phyloP scores from a whole-genome alignment of 2,329 filamentous ascomycete species.

The Sporothrix humicola region DNA sequence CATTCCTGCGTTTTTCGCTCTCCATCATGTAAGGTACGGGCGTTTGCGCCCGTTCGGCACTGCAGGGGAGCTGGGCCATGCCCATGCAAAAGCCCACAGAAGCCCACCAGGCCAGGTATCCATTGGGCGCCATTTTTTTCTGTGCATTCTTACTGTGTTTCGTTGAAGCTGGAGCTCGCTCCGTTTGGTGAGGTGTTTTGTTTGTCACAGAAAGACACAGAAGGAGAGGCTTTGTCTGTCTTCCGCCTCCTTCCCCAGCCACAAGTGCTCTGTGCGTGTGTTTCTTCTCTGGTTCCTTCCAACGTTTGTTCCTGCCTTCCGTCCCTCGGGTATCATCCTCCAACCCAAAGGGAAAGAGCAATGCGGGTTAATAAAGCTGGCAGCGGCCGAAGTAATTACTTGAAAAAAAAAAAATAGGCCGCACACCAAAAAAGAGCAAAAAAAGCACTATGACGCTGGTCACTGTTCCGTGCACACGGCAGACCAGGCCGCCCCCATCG shows the following conservation, averaged over 20 bases:
- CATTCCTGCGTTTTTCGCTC: neutral
- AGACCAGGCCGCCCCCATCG: conserved; percentile 11
- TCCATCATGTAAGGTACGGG: conserved; percentile 25
- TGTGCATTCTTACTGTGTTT: neutral
- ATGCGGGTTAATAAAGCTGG: neutral
- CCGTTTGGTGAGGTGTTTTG: neutral
- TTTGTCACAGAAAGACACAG: neutral
- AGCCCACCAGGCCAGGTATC: neutral
- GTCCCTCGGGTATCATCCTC: neutral
- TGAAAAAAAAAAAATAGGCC: no score
- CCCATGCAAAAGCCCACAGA: conserved; percentile 6
- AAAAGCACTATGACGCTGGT: conserved; percentile 11
- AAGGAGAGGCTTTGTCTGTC: neutral
- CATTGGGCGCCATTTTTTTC: neutral
- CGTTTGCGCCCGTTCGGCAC: conserved; percentile 8
- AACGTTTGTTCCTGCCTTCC: conserved; percentile 3
- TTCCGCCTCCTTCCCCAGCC: neutral
- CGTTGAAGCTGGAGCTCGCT: neutral
- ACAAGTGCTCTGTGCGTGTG: conserved; percentile 13
- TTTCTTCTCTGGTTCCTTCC: conserved; percentile 19
- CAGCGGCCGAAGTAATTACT: no score
- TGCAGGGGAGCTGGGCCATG: conserved; percentile 1
- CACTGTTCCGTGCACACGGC: neutral
- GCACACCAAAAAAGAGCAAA: neutral
- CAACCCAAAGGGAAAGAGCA: neutral